A percentile compares a stretch with the other conserved stretches of the same genome.
Conservation (phyloP, 1,284 basidiomycete genomes). For the Trametes sp. region DNA sequence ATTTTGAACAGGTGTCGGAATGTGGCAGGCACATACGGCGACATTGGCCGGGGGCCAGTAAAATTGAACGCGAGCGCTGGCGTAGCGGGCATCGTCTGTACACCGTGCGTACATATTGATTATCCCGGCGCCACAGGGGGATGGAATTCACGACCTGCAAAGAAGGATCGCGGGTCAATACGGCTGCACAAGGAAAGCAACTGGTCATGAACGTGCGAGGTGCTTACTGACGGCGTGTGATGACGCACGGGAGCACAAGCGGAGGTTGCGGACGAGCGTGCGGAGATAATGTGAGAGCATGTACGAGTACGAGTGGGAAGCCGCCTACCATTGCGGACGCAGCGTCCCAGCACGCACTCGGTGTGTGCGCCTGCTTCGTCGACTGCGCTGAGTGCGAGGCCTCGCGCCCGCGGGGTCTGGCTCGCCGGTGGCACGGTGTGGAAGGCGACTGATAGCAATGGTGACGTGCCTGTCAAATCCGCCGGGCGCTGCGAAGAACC, state of each 20-base stretch:
- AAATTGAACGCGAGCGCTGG: too few relatives aligned
- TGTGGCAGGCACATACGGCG: neutral
- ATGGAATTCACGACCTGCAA: neutral
- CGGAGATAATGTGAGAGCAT: conserved; percentile 23
- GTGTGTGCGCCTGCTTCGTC: neutral
- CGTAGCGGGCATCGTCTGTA: neutral
- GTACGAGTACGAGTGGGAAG: conserved; percentile 10
- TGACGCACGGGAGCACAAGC: neutral
- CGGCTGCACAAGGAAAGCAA: too few relatives aligned
- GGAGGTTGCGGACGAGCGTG: conserved; percentile 2
- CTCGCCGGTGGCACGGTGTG: neutral
- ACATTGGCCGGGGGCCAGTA: neutral
- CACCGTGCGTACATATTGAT: neutral
- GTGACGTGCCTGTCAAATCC: neutral
- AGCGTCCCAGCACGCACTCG: neutral
- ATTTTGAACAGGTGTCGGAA: neutral
- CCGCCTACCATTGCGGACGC: neutral
- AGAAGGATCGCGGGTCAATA: too few relatives aligned
- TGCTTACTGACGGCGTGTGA: conserved; percentile 3
- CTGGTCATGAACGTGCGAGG: too few relatives aligned
- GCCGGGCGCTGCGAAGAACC: neutral
- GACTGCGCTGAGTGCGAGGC: neutral
- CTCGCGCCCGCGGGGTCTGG: neutral
- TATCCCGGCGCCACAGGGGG: neutral
- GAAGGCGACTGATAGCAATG: neutral